phyloP scores from a whole-genome alignment of 306 rosid genomes.

The Vicia villosa region DNA sequence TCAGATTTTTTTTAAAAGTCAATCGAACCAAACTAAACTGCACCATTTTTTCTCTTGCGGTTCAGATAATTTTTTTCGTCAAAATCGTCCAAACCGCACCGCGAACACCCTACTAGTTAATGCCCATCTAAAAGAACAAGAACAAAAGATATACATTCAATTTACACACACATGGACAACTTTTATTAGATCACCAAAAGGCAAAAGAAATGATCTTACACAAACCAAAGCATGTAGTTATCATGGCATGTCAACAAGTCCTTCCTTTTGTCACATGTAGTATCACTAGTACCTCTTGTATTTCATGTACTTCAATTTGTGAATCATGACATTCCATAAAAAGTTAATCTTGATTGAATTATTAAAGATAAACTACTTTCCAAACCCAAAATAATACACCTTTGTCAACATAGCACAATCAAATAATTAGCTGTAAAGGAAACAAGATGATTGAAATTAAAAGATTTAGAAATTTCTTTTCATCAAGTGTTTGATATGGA shows the following conservation, averaged over 20 bases:
- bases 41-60: no score
- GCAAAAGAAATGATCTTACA: constrained; percentile 15
- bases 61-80: no score
- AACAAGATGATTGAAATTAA: constrained; percentile 2
- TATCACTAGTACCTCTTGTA: neutral
- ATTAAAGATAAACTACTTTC: constrained; percentile 35
- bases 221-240: constrained; percentile 35
- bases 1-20: no score
- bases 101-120: neutral
- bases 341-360: constrained; percentile 18
- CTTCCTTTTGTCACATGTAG: constrained; percentile 34
- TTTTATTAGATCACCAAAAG: neutral
- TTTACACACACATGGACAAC: neutral
- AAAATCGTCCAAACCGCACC: no score
- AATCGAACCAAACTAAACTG: no score
- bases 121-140: constrained; percentile 5
- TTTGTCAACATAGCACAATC: constrained; percentile 4
- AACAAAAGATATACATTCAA: neutral
- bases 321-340: constrained; percentile 28
- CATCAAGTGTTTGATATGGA: constrained; percentile 29
- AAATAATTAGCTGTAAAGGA: constrained; percentile 39
- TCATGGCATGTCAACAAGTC: constrained; percentile 37
- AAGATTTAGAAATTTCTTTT: neutral
- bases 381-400: neutral
- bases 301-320: neutral